A percentile compares a stretch with the other conserved stretches of the same genome.
Evolutionary conservation across 352 stramenopile species (phyloP).

Genomic region (Globisporangium recalcitrans): DNA sequence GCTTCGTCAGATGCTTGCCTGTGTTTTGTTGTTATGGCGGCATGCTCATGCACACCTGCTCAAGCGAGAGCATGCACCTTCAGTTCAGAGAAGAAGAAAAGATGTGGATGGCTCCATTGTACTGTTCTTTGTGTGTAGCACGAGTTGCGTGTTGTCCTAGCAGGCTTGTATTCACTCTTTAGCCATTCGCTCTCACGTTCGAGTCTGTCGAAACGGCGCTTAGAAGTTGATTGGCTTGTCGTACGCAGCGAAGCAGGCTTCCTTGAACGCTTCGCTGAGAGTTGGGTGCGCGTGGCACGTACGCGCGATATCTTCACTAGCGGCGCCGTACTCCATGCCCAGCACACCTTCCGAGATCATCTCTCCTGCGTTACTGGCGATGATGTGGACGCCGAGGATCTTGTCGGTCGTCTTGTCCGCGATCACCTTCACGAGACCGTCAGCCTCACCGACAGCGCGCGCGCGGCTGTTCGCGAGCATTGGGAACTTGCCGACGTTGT

Average conservation of each 20-base stretch:
- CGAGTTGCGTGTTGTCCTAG: too few species aligned
- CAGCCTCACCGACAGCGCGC: constrained; percentile 89
- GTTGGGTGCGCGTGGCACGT: constrained; percentile 98
- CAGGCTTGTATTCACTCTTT: background rate
- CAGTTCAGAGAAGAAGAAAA: background rate
- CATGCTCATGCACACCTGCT: too few species aligned
- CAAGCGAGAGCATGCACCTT: too few species aligned
- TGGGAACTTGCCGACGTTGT: constrained; percentile 97
- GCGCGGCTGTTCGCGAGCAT: constrained; percentile 97
- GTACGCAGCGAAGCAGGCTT: constrained; percentile 97
- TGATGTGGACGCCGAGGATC: constrained; percentile 99
- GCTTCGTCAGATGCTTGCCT: too few species aligned
- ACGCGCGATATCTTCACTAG: constrained; percentile 97
- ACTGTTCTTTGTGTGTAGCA: background rate
- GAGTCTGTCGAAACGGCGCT: constrained; percentile 22
- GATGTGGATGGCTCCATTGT: background rate
- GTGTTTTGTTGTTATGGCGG: background rate
- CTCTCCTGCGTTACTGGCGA: constrained; percentile 97
- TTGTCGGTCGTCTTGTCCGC: constrained; percentile 96
- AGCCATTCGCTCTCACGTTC: background rate
- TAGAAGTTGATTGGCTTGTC: constrained; percentile 99
- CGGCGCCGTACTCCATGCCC: constrained; percentile 98
- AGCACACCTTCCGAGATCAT: constrained; percentile 99
- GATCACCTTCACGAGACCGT: constrained; percentile 98
- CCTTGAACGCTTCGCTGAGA: constrained; percentile 98